These are phyloP conservation scores for Alloascoidea africana DNA, from an alignment of 805 yeast genomes.

Conservation along the genomic window DNA sequence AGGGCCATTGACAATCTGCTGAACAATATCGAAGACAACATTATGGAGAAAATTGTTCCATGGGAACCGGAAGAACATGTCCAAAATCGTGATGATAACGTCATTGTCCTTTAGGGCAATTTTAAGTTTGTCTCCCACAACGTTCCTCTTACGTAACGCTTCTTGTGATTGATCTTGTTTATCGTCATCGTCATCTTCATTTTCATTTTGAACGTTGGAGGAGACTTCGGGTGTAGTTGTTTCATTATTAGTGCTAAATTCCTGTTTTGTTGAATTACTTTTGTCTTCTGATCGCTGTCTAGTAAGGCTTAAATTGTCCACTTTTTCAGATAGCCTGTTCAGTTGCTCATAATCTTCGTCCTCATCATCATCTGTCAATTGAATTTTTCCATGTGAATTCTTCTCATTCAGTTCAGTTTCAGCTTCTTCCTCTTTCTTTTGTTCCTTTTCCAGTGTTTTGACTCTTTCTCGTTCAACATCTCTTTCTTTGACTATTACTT, in stretches of 20 bases:
- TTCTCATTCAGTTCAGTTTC: constrained; percentile 14
- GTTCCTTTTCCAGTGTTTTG: constrained; percentile 18
- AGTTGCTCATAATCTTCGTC: constrained; percentile 6
- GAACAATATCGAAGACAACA: constrained; percentile 92
- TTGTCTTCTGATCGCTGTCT: too few relatives aligned
- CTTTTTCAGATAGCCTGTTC: constrained; percentile 3
- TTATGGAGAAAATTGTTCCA: constrained; percentile 97
- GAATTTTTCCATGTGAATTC: constrained; percentile 4
- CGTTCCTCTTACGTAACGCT: constrained; percentile 38
- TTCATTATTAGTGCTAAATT: too few relatives aligned
- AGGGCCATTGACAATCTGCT: constrained; percentile 83
- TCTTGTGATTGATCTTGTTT: constrained; percentile 20
- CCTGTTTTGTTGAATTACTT: constrained; percentile 4
- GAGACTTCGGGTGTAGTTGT: too few relatives aligned
- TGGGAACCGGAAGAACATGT: constrained; percentile 71
- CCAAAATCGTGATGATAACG: constrained; percentile 50
- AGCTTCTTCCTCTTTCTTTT: constrained; percentile 12
- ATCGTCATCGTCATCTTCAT: neutral
- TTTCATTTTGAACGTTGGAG: neutral
- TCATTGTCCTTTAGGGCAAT: constrained; percentile 65
- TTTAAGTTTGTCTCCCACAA: constrained; percentile 80
- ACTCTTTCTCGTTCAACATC: constrained; percentile 50
- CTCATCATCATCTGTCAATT: constrained; percentile 11
- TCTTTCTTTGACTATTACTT: constrained; percentile 49
- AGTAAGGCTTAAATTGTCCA: too few relatives aligned